These are phyloP conservation scores for Ganoderma leucocontextum DNA, from an alignment of 1,284 basidiomycete genomes.

Conservation along the genomic window DNA sequence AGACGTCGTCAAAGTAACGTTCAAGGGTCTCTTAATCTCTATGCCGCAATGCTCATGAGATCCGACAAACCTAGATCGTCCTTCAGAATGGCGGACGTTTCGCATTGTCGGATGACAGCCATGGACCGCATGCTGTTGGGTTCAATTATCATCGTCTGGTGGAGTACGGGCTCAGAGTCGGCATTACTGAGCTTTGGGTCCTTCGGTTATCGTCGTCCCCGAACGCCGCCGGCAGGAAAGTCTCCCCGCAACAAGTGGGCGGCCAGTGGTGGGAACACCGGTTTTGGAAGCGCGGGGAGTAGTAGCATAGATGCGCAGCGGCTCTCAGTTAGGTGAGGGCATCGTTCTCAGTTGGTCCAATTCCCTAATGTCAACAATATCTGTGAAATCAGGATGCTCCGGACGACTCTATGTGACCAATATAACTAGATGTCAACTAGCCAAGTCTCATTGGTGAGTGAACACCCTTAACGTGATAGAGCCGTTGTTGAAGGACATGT, in stretches of 20 bases:
- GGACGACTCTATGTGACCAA: neutral
- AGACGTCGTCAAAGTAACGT: constrained; percentile 78
- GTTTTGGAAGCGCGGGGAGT: constrained; percentile 56
- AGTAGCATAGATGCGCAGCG: too few relatives aligned
- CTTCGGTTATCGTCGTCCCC: constrained; percentile 49
- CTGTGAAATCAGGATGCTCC: neutral
- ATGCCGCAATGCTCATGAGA: constrained; percentile 1
- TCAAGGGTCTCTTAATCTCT: neutral
- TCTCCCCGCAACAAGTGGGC: constrained; percentile 53
- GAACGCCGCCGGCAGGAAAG: constrained; percentile 55
- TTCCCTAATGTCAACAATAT: neutral
- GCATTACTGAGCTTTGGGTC: constrained; percentile 77
- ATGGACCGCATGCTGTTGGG: constrained; percentile 89
- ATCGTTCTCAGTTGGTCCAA: neutral
- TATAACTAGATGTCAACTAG: too few relatives aligned
- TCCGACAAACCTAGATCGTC: constrained; percentile 64
- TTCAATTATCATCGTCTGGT: constrained; percentile 81
- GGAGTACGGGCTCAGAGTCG: constrained; percentile 71
- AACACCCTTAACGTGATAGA: too few relatives aligned
- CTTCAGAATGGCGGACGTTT: constrained; percentile 73
- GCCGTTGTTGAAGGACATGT: too few relatives aligned
- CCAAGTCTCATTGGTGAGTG: neutral
- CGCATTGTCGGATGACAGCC: constrained; percentile 95
- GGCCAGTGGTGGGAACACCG: constrained; percentile 64
- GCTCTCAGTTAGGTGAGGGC: neutral